Evolutionary conservation across 345 rosid genomes (phyloP), one percentile per base, ranked within the genome.

Genomic region (Eutrema yunnanense): DNA sequence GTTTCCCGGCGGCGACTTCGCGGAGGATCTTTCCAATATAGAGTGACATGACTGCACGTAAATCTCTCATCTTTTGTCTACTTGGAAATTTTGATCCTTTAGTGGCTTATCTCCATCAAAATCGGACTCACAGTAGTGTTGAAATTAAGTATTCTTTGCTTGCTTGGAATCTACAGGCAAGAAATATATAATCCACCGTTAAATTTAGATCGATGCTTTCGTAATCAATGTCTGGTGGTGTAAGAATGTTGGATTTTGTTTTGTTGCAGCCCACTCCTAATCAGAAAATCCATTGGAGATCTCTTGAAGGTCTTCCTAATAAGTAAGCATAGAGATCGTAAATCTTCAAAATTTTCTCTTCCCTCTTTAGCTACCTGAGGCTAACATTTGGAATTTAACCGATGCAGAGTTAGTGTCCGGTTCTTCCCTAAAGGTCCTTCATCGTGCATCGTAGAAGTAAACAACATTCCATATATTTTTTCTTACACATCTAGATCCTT

Each of bases 221-320:
- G 34, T 32, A 32, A 32, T 32, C 34, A 3, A 32, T 32, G 34
- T 32, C 34, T 4, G 34, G 34, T 22, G 22, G 22, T 32, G 34
- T 32, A 32, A 32, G 34, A 32, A 32, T 32, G 5, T 32, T 32
- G 22, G 3, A 6, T 71, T 59, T 19, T 30, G 19, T 8, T 37
- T 49, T 61, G 34, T 62, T 78, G 80, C 88, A 90, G 95, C 98
- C 98, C 52, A 90, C 73, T 37, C 95, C 86, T 14, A 90, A 90
- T 78, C 96, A 89, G 71, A 92, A 92, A 75, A 92, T 92, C 37
- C 93, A 92, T 71, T 92, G 97, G 97, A 89, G 97, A 80, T 92
- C 97, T 41, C 76, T 92, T 67, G 97, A 92, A 80, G 96, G 97
- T 65, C 92, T 92, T 79, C 88, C 92, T 49, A 92, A 92, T 83